Evolutionary conservation across 2,329 filamentous ascomycete genomes (phyloP).

Genomic region (Orbilia quercus): DNA sequence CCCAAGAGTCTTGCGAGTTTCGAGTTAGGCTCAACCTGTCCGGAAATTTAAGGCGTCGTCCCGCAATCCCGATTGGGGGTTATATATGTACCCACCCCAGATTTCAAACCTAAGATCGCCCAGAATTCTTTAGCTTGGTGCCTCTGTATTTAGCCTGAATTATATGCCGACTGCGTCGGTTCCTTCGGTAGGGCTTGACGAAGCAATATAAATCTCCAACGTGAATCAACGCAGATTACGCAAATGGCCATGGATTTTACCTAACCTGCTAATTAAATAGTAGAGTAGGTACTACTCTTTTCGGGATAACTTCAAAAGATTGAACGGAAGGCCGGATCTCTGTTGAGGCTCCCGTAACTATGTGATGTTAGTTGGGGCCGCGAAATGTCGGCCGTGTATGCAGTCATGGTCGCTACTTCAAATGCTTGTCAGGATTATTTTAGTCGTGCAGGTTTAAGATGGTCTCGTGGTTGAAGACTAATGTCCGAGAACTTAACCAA

Average conservation of each 20-base stretch:
- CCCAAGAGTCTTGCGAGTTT: conserved; percentile 48
- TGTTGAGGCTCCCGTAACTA: too few species aligned
- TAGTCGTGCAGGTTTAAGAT: too few species aligned
- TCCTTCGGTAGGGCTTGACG: conserved; percentile 15
- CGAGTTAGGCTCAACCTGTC: conserved; percentile 14
- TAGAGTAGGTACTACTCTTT: too few species aligned
- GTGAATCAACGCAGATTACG: neutral
- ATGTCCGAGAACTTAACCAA: too few species aligned
- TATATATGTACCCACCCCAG: conserved; percentile 11
- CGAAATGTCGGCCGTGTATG: too few species aligned
- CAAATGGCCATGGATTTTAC: neutral
- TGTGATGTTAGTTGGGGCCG: too few species aligned
- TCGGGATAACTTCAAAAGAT: too few species aligned
- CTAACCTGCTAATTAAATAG: too few species aligned
- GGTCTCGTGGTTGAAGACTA: too few species aligned
- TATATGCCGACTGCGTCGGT: neutral
- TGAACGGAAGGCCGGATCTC: too few species aligned
- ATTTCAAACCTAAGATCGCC: conserved; percentile 27
- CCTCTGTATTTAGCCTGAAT: conserved; percentile 46
- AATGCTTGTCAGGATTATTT: too few species aligned
- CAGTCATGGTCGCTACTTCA: too few species aligned
- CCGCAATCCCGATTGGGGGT: conserved; percentile 47
- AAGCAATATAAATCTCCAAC: neutral
- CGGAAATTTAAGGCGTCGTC: conserved; percentile 48
- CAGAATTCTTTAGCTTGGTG: conserved; percentile 12